Percentiles rank a stretch among this genome's conserved stretches.
phyloP scores from a whole-genome alignment of 768 basidiomycete species.

The Filobasidium floriforme region DNA sequence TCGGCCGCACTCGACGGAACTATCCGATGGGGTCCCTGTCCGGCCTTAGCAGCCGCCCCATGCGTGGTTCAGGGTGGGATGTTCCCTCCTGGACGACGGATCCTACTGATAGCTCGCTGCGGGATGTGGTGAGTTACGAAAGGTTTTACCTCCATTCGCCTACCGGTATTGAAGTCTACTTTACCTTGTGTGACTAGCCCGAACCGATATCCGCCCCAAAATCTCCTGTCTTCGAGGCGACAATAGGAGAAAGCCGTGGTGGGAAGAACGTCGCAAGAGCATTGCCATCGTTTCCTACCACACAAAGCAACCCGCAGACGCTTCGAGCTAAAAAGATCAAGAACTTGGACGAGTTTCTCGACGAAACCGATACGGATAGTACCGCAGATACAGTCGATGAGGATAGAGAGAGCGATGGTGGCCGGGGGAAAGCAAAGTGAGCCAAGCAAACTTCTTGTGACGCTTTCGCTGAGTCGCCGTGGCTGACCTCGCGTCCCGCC shows the following conservation, averaged over 20 bases:
- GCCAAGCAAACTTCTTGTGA: too few relatives aligned
- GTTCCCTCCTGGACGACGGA: conserved; percentile 82
- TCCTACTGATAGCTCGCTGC: conserved; percentile 68
- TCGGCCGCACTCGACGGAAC: background rate
- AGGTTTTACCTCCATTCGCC: background rate
- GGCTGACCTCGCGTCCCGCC: too few relatives aligned
- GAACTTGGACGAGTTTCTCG: conserved; percentile 42
- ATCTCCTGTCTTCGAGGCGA: background rate
- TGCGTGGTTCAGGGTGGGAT: conserved; percentile 50
- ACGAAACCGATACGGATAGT: conserved; percentile 26
- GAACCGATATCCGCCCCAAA: background rate
- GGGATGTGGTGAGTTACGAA: conserved; percentile 51
- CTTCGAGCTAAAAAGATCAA: conserved; percentile 30
- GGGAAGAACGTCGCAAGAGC: background rate
- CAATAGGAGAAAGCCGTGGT: background rate
- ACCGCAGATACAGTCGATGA: conserved; percentile 29
- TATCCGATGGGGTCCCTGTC: conserved; percentile 58
- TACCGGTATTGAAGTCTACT: background rate
- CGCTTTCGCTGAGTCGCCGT: too few relatives aligned
- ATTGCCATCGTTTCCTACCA: background rate
- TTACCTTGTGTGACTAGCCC: background rate
- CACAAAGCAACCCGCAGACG: background rate
- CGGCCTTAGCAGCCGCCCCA: conserved; percentile 55
- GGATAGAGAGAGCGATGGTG: conserved; percentile 1
- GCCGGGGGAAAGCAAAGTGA: background rate